Conservation (phyloP, 495 filamentous ascomycete species). For the Aspergillus steynii region DNA sequence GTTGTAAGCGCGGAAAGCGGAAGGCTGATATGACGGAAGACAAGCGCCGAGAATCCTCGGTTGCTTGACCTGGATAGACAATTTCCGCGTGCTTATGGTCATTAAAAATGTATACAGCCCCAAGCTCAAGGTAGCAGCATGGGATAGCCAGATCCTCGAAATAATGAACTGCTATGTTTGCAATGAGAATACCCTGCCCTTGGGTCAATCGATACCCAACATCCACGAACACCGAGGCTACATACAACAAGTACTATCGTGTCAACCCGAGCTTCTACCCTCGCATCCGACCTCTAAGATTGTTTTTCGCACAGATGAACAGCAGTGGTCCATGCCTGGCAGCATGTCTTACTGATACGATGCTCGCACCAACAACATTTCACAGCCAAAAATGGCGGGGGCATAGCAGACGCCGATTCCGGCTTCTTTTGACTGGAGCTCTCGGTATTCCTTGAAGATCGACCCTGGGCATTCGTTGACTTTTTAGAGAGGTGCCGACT, state of each 20-base stretch:
- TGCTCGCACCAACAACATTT: conserved; percentile 80
- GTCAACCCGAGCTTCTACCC: too few species aligned
- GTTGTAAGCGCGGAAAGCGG: background rate
- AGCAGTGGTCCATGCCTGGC: conserved; percentile 69
- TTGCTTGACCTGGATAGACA: too few species aligned
- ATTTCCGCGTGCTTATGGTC: too few species aligned
- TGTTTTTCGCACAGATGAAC: conserved; percentile 68
- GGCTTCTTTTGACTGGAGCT: background rate
- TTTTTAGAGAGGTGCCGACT: background rate
- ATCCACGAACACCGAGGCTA: too few species aligned
- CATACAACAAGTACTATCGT: too few species aligned
- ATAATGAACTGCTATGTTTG: too few species aligned
- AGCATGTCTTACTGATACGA: conserved; percentile 70
- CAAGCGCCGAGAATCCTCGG: too few species aligned
- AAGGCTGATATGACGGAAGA: background rate
- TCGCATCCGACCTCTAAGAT: conserved; percentile 37
- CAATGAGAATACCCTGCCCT: too few species aligned
- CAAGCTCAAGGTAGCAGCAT: too few species aligned
- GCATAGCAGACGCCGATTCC: conserved; percentile 33
- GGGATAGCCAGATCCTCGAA: too few species aligned
- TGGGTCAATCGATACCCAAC: too few species aligned
- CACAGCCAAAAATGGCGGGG: conserved; percentile 53
- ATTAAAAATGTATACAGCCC: too few species aligned
- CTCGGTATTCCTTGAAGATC: background rate
- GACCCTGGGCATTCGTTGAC: background rate